Percentiles rank a stretch among this genome's conserved stretches.
These are phyloP conservation scores for Lojkania enalia DNA, from an alignment of 2,329 filamentous ascomycete genomes.

Conservation along the genomic window DNA sequence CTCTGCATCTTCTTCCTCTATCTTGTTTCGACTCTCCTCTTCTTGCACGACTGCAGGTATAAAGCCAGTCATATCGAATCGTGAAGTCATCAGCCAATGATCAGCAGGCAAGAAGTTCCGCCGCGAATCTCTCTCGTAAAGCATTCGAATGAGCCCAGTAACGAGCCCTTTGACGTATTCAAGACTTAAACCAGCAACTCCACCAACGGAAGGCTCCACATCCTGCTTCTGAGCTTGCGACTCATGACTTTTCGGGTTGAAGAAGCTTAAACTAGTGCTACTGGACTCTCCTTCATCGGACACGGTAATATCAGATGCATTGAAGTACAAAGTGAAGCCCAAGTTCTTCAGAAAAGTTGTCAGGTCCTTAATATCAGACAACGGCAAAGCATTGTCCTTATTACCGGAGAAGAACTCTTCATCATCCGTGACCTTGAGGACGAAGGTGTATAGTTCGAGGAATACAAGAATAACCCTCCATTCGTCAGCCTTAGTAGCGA, in stretches of 20 bases:
- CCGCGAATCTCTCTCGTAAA: conserved; percentile 92
- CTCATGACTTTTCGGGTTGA: conserved; percentile 28
- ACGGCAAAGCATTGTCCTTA: conserved; percentile 65
- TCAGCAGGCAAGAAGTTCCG: conserved; percentile 78
- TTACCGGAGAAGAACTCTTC: conserved; percentile 82
- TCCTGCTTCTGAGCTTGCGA: conserved; percentile 32
- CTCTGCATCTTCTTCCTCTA: conserved; percentile 65
- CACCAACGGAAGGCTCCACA: conserved; percentile 55
- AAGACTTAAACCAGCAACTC: conserved; percentile 72
- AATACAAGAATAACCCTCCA: conserved; percentile 92
- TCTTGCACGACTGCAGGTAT: conserved; percentile 84
- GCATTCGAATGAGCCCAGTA: conserved; percentile 78
- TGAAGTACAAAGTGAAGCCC: conserved; percentile 86
- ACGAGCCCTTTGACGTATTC: conserved; percentile 78
- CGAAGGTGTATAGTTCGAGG: conserved; percentile 90
- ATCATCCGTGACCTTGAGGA: conserved; percentile 90
- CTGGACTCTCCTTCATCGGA: conserved; percentile 50
- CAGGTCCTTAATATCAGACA: conserved; percentile 72
- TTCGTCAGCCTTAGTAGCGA: conserved; percentile 62
- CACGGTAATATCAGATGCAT: conserved; percentile 66
- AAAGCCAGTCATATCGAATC: conserved; percentile 86
- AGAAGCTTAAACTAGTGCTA: conserved; percentile 51
- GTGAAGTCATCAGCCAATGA: conserved; percentile 92
- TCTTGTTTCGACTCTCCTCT: conserved; percentile 74
- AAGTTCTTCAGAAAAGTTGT: conserved; percentile 88